Percentiles rank a stretch among this genome's conserved stretches.
phyloP scores from a whole-genome alignment of 2,329 filamentous ascomycete species.

The Nothomitra cinnamomea region DNA sequence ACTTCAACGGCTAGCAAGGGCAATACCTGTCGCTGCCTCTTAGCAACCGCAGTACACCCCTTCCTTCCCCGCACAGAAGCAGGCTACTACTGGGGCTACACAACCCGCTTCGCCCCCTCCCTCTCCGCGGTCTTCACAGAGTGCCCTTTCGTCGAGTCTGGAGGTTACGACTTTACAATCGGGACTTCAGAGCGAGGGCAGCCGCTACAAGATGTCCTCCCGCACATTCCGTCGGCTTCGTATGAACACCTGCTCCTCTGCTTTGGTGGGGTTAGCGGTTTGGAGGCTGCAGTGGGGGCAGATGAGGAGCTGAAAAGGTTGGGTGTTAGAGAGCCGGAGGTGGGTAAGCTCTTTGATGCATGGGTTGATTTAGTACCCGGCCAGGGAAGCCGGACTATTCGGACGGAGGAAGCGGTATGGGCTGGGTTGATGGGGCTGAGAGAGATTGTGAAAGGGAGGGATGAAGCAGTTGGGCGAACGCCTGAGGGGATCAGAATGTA shows the following conservation, averaged over 20 bases:
- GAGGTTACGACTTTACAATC: constrained; percentile 67
- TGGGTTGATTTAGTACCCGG: constrained; percentile 70
- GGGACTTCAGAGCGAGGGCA: constrained; percentile 66
- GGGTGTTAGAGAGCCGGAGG: constrained; percentile 45
- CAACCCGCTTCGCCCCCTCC: constrained; percentile 45
- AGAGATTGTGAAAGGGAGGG: constrained; percentile 26
- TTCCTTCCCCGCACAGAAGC: constrained; percentile 51
- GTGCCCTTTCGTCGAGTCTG: constrained; percentile 41
- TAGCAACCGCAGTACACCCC: constrained; percentile 48
- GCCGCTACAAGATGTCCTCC: constrained; percentile 21
- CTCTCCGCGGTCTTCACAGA: constrained; percentile 65
- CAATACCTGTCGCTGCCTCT: constrained; percentile 15
- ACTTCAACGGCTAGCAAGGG: constrained; percentile 1
- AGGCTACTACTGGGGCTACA: constrained; percentile 80
- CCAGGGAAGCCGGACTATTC: constrained; percentile 66
- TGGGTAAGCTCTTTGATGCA: constrained; percentile 59
- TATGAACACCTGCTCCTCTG: constrained; percentile 63
- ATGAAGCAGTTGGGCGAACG: no score
- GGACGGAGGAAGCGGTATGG: constrained; percentile 71
- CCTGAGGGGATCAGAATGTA: no score
- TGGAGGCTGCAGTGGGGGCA: constrained; percentile 56
- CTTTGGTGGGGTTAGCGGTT: constrained; percentile 63
- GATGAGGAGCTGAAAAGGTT: constrained; percentile 34
- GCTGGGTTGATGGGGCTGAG: constrained; percentile 55
- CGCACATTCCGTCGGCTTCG: constrained; percentile 14